Base-by-base conservation (phyloP, 192 early-diverging fungal genomes). In the Entomortierella beljakovae region DNA sequence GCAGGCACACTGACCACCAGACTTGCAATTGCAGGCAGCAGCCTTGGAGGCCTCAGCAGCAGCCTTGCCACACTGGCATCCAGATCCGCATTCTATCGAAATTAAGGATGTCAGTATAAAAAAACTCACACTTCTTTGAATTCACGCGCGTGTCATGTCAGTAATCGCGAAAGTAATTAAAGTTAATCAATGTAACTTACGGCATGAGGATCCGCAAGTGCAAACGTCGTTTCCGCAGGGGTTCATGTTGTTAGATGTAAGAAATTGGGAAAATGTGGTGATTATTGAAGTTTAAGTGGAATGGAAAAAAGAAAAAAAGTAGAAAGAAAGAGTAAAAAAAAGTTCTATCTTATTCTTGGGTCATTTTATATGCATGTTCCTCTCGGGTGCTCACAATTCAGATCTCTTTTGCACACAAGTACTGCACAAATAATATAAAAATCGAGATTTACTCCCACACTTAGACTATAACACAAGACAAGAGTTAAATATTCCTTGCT, bases 181-280 rank as follows among this genome's bases (percentile, higher is more conserved):
- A 64, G 32, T 9, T 32, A n/a, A 32, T 10, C 2, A 35, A 56
- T 42, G 13, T 10, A 6, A 68, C 74, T 52, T 64, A 77, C 74
- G 66, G 60, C 74, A 77, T 26, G 51, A 49, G 61, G 74, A 31
- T 33, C 74, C 74, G 49, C 74, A 77, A 61, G 74, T 69, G 74
- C 74, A 77, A 77, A 59, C 60, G 61, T 54, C 50, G 66, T 77
- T 77, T 68, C 74, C 74, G 61, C 74, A 77, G 66, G 74, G 74
- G 74, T 77, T 68, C 74, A 69, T 77, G 43, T n/a, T 67, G 16
- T 33, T 10, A 37, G 52, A 50, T 23, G 59, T 22, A 32, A 46
- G 34, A 48, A 25, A 51, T 34, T 42, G 29, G n/a, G 29, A 23
- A 33, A 18, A 31, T n/a, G 49, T 51, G 22, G 42, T 11, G 69